These are phyloP conservation scores for Ceratobasidium sp. DNA, from an alignment of 1,284 basidiomycete species.

Conservation along the genomic window DNA sequence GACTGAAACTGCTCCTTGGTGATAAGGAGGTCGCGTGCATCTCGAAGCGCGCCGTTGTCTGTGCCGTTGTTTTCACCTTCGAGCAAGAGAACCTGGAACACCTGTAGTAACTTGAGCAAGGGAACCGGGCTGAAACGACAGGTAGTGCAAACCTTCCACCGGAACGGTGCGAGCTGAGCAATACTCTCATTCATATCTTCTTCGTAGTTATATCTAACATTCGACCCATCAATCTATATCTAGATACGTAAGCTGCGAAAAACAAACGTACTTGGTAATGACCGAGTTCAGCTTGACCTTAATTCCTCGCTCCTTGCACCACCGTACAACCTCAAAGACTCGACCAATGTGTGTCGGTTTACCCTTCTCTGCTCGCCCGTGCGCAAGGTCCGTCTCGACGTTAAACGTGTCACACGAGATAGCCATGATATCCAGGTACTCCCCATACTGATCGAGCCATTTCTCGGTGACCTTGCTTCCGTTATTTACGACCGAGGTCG, in stretches of 20 bases:
- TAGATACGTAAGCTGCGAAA: neutral
- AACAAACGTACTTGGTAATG: slow-evolving; percentile 53
- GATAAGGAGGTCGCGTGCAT: slow-evolving; percentile 58
- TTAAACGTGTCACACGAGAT: slow-evolving; percentile 62
- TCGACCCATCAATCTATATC: neutral
- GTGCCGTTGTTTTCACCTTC: slow-evolving; percentile 57
- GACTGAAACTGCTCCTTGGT: slow-evolving; percentile 58
- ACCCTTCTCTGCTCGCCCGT: slow-evolving; percentile 58
- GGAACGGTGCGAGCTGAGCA: slow-evolving; percentile 53
- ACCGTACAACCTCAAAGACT: slow-evolving; percentile 59
- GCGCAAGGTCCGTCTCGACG: slow-evolving; percentile 57
- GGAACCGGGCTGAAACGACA: neutral
- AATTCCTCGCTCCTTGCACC: slow-evolving; percentile 58
- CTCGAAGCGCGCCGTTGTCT: slow-evolving; percentile 55
- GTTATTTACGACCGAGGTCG: slow-evolving; percentile 61
- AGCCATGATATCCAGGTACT: slow-evolving; percentile 62
- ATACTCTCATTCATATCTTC: slow-evolving; percentile 58
- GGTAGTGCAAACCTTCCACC: slow-evolving; percentile 56
- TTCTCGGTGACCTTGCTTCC: slow-evolving; percentile 62
- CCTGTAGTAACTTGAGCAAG: slow-evolving; percentile 44
- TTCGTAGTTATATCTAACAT: slow-evolving; percentile 59
- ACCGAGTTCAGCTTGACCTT: slow-evolving; percentile 62
- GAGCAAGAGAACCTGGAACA: slow-evolving; percentile 59
- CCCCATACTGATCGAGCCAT: slow-evolving; percentile 60
- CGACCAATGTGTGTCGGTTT: slow-evolving; percentile 55